Base-by-base conservation (phyloP, 2,329 filamentous ascomycete species). In the Colletotrichum sp. region DNA sequence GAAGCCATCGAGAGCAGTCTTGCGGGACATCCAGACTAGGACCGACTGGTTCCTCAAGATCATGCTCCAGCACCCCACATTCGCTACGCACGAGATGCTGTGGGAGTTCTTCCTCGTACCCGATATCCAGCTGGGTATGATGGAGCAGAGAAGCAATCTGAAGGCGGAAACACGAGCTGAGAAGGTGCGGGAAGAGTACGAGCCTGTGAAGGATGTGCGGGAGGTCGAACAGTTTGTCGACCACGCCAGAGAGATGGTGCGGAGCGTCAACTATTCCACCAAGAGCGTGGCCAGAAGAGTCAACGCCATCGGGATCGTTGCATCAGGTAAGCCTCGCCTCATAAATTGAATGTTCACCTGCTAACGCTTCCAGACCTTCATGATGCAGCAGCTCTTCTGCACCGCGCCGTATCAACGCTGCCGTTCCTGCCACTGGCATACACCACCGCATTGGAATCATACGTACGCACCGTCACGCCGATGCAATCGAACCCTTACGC, bases 51-150 rank as follows among this genome's bases (percentile, higher is more conserved):
- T 99, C 80, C 87, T 99, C 79, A 95, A 95, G 79, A 95, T 96
- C 21, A 90, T 99, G 78, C 89, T 99, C 30, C 90, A 92, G 10
- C 97, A 99, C 81, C 94, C 96, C 5, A 99, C 97, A 0, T 98
- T 99, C 82, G 92, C 95, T 1, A 98, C 95, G 1, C 98, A 99
- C 82, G 97, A 99, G 86, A 95, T 99, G 90, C 90, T 99, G 3
- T 99, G 97, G 98, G 97, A 99, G 81, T 99, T 99, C 86, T 98
- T 99, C 85, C 90, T 99, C 1, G 96, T 99, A 15, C 97, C 97
- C 2, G 97, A 99, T 79, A 92, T 99, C 66, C 95, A 98, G 82
- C 91, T 95, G 0, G 93, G 95, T 24, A 95, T 96, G 91, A 96
- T 99, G 90, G 94, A 95, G 69, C 94, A 98, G 83, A 92, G 97